phyloP scores from a whole-genome alignment of 2,329 filamentous ascomycete genomes.

The Aspergillus niger region DNA sequence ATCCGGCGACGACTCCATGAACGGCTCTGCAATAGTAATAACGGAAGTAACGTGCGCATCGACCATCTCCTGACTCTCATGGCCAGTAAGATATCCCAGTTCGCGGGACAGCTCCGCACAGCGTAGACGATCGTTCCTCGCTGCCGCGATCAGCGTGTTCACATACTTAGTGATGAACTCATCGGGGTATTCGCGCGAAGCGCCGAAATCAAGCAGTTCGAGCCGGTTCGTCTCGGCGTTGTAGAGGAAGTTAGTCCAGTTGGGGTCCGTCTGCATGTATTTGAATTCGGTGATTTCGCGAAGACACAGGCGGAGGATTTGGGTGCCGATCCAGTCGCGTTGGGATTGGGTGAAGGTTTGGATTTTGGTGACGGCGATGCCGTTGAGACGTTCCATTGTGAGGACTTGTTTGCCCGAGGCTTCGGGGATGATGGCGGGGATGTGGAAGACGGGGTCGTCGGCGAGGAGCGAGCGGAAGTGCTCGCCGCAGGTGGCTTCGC shows the following conservation, averaged over 20 bases:
- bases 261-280: constrained; percentile 99
- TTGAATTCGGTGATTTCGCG: constrained; percentile 91
- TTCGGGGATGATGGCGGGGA: constrained; percentile 75
- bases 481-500: constrained; percentile 78
- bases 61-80: constrained; percentile 82
- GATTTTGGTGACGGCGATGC: constrained; percentile 80
- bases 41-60: constrained; percentile 88
- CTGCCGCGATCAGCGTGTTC: constrained; percentile 75
- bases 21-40: constrained; percentile 88
- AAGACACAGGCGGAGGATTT: constrained; percentile 87
- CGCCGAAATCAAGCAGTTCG: constrained; percentile 93
- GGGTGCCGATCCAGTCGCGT: constrained; percentile 92
- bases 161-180: constrained; percentile 81
- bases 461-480: constrained; percentile 76
- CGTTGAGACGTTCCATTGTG: constrained; percentile 90
- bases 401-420: constrained; percentile 84
- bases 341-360: constrained; percentile 75
- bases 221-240: constrained; percentile 71
- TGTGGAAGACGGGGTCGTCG: constrained; percentile 75
- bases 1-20: constrained; percentile 71
- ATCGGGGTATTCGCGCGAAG: constrained; percentile 79
- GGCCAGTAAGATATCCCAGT: constrained; percentile 89
- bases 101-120: constrained; percentile 70
- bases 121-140: constrained; percentile 64
- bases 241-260: constrained; percentile 99